phyloP scores from a whole-genome alignment of 805 yeast species.

The Priceomyces carsonii region DNA sequence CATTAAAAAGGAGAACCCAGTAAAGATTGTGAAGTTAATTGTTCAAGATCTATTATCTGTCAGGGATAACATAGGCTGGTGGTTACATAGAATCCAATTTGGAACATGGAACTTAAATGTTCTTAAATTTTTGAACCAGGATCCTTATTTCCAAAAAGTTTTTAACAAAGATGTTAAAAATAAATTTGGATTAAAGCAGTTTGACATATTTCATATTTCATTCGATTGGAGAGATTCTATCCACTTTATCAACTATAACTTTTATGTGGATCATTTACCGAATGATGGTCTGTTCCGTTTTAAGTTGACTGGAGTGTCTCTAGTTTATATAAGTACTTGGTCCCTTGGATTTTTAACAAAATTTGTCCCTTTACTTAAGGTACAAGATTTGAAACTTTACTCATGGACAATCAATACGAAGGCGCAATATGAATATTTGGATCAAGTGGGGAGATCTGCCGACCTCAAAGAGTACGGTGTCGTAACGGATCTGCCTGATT shows the following conservation, averaged over 20 bases:
- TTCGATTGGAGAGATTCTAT: constrained; percentile 33
- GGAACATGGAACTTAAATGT: constrained; percentile 44
- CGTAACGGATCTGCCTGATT: constrained; percentile 37
- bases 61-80: constrained; percentile 32
- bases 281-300: constrained; percentile 19
- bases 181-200: constrained; percentile 21
- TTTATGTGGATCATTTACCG: constrained; percentile 26
- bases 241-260: constrained; percentile 35
- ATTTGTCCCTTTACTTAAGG: constrained; percentile 37
- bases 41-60: constrained; percentile 30
- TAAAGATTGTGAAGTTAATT: constrained; percentile 28
- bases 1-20: constrained; percentile 40
- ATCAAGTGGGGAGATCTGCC: constrained; percentile 23
- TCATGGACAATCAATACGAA: constrained; percentile 42
- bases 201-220: constrained; percentile 40
- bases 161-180: constrained; percentile 14
- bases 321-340: constrained; percentile 41
- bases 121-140: constrained; percentile 40
- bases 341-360: constrained; percentile 30
- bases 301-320: constrained; percentile 36
- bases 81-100: constrained; percentile 38
- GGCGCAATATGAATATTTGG: constrained; percentile 37
- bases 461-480: constrained; percentile 34
- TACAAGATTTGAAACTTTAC: constrained; percentile 31
- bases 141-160: constrained; percentile 29